Conservation (phyloP, 768 basidiomycete genomes). For the Hirschioporus abietinus region DNA sequence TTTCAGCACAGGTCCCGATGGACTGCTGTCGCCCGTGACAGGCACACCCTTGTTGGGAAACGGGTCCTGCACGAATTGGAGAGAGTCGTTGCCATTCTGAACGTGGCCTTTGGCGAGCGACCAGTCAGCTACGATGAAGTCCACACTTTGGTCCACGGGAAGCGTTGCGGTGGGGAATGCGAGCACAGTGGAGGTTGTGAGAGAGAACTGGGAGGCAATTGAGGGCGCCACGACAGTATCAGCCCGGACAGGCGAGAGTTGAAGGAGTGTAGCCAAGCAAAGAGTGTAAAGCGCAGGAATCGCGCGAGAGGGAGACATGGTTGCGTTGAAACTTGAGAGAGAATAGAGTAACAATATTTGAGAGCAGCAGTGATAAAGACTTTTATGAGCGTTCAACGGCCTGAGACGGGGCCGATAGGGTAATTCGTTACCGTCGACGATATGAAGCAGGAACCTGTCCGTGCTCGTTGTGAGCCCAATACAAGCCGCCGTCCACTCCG, state of each 20-base stretch:
- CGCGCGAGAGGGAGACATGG: not conserved
- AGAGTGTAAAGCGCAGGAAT: not conserved
- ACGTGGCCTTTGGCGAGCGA: constrained; percentile 54
- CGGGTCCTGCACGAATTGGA: constrained; percentile 63
- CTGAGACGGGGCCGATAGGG: not conserved
- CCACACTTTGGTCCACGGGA: constrained; percentile 41
- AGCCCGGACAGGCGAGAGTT: not conserved
- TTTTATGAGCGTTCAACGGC: not conserved
- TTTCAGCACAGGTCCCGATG: constrained; percentile 39
- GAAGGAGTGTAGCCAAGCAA: not conserved
- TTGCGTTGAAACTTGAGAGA: not conserved
- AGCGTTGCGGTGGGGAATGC: constrained; percentile 63
- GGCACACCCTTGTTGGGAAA: constrained; percentile 46
- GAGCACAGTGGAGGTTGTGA: constrained; percentile 55
- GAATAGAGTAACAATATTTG: not conserved
- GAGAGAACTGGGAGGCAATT: constrained; percentile 45
- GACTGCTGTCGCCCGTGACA: constrained; percentile 18
- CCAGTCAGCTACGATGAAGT: constrained; percentile 53
- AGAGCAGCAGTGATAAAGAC: not conserved
- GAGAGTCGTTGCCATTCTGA: constrained; percentile 48
- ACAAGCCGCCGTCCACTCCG: not conserved
- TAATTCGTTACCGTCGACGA: not conserved
- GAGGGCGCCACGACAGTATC: not conserved
- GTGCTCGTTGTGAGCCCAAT: not conserved
- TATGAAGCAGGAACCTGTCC: not conserved